Evolutionary conservation across 495 filamentous ascomycete species (phyloP).

Genomic region (Aspergillus asperescens): DNA sequence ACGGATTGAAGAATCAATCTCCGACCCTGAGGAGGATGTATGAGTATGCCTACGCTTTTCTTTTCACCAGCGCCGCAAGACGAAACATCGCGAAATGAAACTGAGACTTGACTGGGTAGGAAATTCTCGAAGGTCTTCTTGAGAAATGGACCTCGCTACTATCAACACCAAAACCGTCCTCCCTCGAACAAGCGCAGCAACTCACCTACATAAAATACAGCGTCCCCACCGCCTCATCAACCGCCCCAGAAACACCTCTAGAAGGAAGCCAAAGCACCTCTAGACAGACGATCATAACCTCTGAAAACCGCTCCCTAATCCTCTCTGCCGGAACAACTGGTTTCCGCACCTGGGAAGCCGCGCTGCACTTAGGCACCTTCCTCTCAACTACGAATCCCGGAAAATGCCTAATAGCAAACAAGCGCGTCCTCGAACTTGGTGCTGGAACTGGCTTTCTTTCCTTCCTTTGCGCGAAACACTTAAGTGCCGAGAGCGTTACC

Average conservation of each 20-base stretch:
- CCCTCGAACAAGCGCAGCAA: slow-evolving; percentile 62
- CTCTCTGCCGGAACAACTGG: slow-evolving; percentile 76
- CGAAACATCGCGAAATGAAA: not conserved
- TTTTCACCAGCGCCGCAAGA: not conserved
- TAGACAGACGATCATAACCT: slow-evolving; percentile 29
- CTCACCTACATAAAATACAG: slow-evolving; percentile 72
- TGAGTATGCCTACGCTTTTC: slow-evolving; percentile 26
- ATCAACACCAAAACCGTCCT: slow-evolving; percentile 51
- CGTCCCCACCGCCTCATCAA: slow-evolving; percentile 37
- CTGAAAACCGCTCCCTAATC: slow-evolving; percentile 69
- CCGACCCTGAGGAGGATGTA: slow-evolving; percentile 82
- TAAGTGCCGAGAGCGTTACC: slow-evolving; percentile 58
- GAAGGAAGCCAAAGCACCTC: not conserved
- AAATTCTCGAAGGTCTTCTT: slow-evolving; percentile 70
- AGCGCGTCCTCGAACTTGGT: slow-evolving; percentile 77
- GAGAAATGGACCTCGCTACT: slow-evolving; percentile 54
- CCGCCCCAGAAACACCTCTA: slow-evolving; percentile 23
- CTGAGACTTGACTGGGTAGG: slow-evolving; percentile 42
- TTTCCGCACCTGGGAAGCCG: slow-evolving; percentile 88
- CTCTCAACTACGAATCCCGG: slow-evolving; percentile 48
- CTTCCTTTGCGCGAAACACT: slow-evolving; percentile 70
- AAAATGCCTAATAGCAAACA: slow-evolving; percentile 42
- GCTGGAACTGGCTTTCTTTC: slow-evolving; percentile 84
- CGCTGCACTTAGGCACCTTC: slow-evolving; percentile 76
- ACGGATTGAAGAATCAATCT: slow-evolving; percentile 61